These are phyloP conservation scores for Candida sp. DNA, from an alignment of 1,139 yeast species.

Conservation along the genomic window DNA sequence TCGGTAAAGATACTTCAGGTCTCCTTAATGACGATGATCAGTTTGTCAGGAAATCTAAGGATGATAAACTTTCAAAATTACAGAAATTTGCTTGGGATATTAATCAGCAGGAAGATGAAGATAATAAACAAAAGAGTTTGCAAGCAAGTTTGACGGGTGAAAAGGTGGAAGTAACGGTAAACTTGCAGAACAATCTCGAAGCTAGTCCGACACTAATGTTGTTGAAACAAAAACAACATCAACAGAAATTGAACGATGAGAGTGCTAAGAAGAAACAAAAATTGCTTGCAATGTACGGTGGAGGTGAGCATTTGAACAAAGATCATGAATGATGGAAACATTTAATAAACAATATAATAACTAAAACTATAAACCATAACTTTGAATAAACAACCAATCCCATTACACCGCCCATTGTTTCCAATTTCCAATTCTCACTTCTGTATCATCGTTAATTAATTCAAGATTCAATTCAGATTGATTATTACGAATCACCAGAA, in stretches of 20 bases:
- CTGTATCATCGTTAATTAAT: slow-evolving; percentile 10
- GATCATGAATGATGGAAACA: neutral
- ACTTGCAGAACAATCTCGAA: slow-evolving; percentile 43
- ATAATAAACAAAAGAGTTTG: slow-evolving; percentile 13
- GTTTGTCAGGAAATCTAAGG: slow-evolving; percentile 54
- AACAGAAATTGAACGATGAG: slow-evolving; percentile 21
- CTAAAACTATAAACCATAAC: no score
- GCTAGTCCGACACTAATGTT: slow-evolving; percentile 61
- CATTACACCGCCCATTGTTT: slow-evolving; percentile 12
- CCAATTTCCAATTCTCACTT: slow-evolving; percentile 17
- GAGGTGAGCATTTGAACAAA: slow-evolving; percentile 4
- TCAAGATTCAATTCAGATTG: slow-evolving; percentile 11
- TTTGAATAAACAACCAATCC: no score
- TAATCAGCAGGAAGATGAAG: slow-evolving; percentile 18
- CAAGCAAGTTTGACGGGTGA: slow-evolving; percentile 9
- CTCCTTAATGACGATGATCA: slow-evolving; percentile 47
- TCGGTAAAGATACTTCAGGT: slow-evolving; percentile 44
- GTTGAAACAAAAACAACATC: slow-evolving; percentile 38
- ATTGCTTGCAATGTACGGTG: slow-evolving; percentile 30
- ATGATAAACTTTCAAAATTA: slow-evolving; percentile 41
- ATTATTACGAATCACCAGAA: slow-evolving; percentile 12
- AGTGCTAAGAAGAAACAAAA: slow-evolving; percentile 20
- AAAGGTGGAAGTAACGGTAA: slow-evolving; percentile 25
- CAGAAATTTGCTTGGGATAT: slow-evolving; percentile 56
- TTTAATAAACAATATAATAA: no score